Evolutionary conservation across 192 early-diverging fungal genomes (phyloP).

Genomic region (Backusella tarrabulga): DNA sequence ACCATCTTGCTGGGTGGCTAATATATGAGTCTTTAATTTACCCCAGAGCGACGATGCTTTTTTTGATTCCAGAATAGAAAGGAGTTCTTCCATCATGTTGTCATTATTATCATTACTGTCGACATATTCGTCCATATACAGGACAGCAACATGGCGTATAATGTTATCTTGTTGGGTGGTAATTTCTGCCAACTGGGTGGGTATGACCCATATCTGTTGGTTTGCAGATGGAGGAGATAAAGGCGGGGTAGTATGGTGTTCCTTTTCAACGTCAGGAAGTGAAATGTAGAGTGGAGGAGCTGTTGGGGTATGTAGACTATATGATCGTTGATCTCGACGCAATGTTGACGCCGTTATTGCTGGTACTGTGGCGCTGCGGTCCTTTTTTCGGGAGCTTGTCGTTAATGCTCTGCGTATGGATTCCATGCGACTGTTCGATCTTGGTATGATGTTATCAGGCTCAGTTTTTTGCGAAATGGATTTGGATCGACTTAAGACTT

Average conservation of each 20-base stretch:
- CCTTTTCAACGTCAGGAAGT: constrained; percentile 8
- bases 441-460: background rate
- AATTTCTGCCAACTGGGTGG: background rate
- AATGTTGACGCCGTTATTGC: background rate
- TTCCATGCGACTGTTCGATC: constrained; percentile 2
- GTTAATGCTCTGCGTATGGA: constrained; percentile 12
- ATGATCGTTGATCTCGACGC: background rate
- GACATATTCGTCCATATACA: background rate
- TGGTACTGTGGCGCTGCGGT: background rate
- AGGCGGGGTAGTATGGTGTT: constrained; percentile 2
- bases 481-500: background rate
- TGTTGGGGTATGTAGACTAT: background rate
- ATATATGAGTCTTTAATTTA: constrained; percentile 17
- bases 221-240: constrained; percentile 11
- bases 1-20: background rate
- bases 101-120: background rate
- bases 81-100: background rate
- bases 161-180: background rate
- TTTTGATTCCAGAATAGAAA: background rate
- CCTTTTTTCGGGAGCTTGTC: background rate
- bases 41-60: constrained; percentile 17
- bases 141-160: constrained; percentile 2
- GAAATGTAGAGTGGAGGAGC: background rate
- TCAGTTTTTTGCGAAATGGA: background rate
- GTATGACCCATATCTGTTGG: constrained; percentile 7